A percentile compares a stretch with the other conserved stretches of the same genome.
Conservation (phyloP, 176 grass and related monocot genomes). For the Triticum turgidum region DNA sequence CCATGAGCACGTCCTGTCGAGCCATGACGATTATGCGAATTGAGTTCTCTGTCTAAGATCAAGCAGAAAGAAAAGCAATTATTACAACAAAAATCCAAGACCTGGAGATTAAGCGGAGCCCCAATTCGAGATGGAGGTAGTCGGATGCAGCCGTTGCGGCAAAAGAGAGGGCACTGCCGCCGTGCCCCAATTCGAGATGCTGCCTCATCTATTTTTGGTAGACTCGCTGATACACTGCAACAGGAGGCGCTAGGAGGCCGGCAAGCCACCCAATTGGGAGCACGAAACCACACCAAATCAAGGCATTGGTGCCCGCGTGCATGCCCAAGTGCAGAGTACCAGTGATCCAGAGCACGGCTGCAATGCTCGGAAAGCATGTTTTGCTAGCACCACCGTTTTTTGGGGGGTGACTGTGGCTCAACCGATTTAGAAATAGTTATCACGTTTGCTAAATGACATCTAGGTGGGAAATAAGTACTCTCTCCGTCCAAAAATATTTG, state of each 20-base stretch:
- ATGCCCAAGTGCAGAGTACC: not conserved
- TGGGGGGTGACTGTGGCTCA: no score
- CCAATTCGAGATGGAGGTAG: slow-evolving; percentile 23
- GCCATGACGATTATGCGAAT: not conserved
- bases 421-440: no score
- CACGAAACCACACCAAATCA: slow-evolving; percentile 5
- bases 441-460: no score
- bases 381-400: no score
- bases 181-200: not conserved
- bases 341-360: not conserved
- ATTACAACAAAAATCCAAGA: not conserved
- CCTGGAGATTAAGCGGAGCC: slow-evolving; percentile 42
- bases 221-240: slow-evolving; percentile 19
- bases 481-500: no score
- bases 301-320: not conserved
- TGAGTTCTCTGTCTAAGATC: not conserved
- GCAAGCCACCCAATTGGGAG: slow-evolving; percentile 17
- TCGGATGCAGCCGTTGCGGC: slow-evolving; percentile 25
- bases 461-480: no score
- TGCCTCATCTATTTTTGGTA: slow-evolving; percentile 41
- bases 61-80: no score
- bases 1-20: slow-evolving; percentile 41
- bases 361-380: not conserved
- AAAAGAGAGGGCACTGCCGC: slow-evolving; percentile 43
- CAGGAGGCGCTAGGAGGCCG: slow-evolving; percentile 23